Conservation (phyloP, 257 asterid species). For the Solanum pinnatisectum region DNA sequence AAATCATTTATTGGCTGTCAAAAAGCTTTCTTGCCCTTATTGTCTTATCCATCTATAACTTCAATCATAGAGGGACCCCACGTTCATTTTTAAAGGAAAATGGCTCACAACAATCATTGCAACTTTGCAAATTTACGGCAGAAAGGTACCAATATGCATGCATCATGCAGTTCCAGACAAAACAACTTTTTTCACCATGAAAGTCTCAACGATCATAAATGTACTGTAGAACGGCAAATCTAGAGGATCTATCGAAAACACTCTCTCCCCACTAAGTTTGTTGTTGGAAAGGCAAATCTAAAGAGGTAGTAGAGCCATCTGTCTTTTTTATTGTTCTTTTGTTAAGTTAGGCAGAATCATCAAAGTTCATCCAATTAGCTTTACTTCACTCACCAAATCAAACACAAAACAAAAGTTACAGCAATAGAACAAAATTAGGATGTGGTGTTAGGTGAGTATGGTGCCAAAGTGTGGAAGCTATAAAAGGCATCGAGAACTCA, state of each 20-base stretch:
- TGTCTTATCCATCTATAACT: not conserved
- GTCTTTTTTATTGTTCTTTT: not conserved
- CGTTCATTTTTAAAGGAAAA: not conserved
- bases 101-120: constrained; percentile 7
- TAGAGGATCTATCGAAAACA: not conserved
- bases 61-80: constrained; percentile 11
- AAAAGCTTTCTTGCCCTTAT: not conserved
- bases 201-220: not conserved
- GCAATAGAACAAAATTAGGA: not conserved
- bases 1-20: not conserved
- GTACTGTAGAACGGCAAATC: not conserved
- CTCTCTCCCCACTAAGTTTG: not conserved
- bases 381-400: not conserved
- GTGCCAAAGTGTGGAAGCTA: not conserved
- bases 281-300: not conserved
- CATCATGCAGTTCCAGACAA: not conserved
- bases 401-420: not conserved
- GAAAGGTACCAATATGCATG: not conserved
- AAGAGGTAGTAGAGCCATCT: not conserved
- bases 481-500: not conserved
- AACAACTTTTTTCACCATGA: not conserved
- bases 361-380: not conserved
- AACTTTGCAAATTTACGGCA: not conserved
- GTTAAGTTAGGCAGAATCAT: not conserved
- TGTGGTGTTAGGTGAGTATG: not conserved